phyloP scores from a whole-genome alignment of 805 yeast genomes.

The Saturnispora kantuleensis region DNA sequence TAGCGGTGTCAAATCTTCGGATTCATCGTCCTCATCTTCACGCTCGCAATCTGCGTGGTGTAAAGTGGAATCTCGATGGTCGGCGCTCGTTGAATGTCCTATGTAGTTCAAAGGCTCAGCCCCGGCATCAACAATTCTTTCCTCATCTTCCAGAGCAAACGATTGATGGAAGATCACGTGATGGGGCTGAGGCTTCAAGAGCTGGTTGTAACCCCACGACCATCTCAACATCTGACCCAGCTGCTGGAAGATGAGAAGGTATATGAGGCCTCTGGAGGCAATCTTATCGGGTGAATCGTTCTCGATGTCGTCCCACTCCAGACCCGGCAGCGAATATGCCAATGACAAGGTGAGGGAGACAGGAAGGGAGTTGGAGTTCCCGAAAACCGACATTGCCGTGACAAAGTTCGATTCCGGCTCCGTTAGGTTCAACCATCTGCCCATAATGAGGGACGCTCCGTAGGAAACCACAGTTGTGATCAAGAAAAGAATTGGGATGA shows the following conservation, averaged over 20 bases:
- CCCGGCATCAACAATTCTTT: slow-evolving; percentile 1
- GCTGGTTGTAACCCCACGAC: slow-evolving; percentile 79
- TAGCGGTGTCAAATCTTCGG: slow-evolving; percentile 2
- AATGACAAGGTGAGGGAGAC: slow-evolving; percentile 79
- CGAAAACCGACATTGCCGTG: slow-evolving; percentile 94
- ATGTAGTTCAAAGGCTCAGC: no score
- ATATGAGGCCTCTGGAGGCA: slow-evolving; percentile 70
- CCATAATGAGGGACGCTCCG: slow-evolving; percentile 46
- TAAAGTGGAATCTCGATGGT: slow-evolving; percentile 12
- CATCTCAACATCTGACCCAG: slow-evolving; percentile 75
- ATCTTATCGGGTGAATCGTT: slow-evolving; percentile 60
- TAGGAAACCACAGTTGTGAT: slow-evolving; percentile 72
- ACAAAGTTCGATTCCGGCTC: slow-evolving; percentile 80
- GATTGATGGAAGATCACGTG: slow-evolving; percentile 23
- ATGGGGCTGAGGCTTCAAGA: slow-evolving; percentile 42
- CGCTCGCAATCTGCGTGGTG: slow-evolving; percentile 11
- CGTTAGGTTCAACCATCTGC: slow-evolving; percentile 48
- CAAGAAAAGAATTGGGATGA: slow-evolving; percentile 81
- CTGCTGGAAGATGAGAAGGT: slow-evolving; percentile 68
- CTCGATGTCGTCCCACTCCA: slow-evolving; percentile 64
- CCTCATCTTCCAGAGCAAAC: slow-evolving; percentile 7
- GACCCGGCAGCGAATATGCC: slow-evolving; percentile 64
- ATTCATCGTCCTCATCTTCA: slow-evolving; percentile 4
- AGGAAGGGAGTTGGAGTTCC: slow-evolving; percentile 90
- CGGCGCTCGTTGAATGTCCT: neutral